Conservation (phyloP, 176 grass and related monocot species). For the Avena atlantica region DNA sequence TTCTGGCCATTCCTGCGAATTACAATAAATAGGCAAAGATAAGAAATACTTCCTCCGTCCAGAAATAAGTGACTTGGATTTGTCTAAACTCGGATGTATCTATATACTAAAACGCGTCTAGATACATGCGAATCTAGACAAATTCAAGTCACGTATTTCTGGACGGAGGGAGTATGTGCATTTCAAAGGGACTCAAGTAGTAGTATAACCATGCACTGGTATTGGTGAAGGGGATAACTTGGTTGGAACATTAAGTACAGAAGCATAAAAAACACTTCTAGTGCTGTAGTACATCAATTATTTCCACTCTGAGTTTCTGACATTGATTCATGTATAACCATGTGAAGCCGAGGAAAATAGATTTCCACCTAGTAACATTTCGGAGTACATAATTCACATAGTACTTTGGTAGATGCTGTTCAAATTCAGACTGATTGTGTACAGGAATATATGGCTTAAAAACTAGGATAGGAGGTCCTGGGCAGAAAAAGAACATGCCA, state of each 20-base stretch:
- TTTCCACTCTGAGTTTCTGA: constrained; percentile 17
- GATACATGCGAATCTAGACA: too few species aligned
- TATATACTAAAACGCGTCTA: too few species aligned
- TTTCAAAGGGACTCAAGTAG: not conserved
- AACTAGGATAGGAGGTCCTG: not conserved
- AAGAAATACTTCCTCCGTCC: constrained; percentile 5
- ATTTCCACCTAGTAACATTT: constrained; percentile 13
- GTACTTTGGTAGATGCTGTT: not conserved
- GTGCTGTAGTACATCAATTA: not conserved
- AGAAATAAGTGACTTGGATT: too few species aligned
- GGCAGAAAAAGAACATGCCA: not conserved
- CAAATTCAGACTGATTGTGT: constrained; percentile 21
- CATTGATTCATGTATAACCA: not conserved
- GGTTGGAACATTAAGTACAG: constrained; percentile 7
- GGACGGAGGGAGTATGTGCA: not conserved
- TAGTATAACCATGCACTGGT: not conserved
- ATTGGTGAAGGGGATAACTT: not conserved
- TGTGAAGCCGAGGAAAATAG: not conserved
- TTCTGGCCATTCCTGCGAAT: constrained; percentile 94
- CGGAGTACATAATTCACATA: not conserved
- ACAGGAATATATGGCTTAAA: not conserved
- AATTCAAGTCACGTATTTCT: too few species aligned
- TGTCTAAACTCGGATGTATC: too few species aligned
- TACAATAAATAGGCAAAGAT: constrained; percentile 42
- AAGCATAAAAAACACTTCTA: not conserved